A percentile compares a stretch with the other conserved stretches of the same genome.
Evolutionary conservation across 169 alveolate species (phyloP).

Genomic region (Plasmodium falciparum): DNA sequence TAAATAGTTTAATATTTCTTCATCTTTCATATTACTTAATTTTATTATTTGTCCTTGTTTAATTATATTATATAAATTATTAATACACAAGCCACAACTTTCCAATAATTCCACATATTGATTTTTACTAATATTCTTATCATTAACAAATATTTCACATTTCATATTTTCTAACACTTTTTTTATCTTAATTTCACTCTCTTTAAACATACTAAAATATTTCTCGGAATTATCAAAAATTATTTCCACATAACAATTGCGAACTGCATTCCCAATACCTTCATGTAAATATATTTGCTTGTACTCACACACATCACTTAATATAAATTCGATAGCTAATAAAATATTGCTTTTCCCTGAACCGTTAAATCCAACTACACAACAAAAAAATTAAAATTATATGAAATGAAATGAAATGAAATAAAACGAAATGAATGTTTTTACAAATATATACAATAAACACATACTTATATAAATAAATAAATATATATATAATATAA

Average conservation of each 20-base stretch:
- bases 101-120: slow-evolving; percentile 75
- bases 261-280: slow-evolving; percentile 73
- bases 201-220: slow-evolving; percentile 77
- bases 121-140: slow-evolving; percentile 67
- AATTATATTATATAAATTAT: slow-evolving; percentile 61
- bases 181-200: slow-evolving; percentile 64
- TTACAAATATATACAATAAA: too few species aligned
- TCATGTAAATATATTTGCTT: slow-evolving; percentile 72
- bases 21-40: slow-evolving; percentile 75
- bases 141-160: slow-evolving; percentile 73
- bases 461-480: not conserved
- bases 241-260: slow-evolving; percentile 70
- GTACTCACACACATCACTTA: slow-evolving; percentile 69
- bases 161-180: slow-evolving; percentile 76
- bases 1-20: slow-evolving; percentile 62
- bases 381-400: slow-evolving; percentile 2
- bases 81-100: slow-evolving; percentile 73
- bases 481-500: not conserved
- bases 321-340: slow-evolving; percentile 66
- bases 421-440: not conserved
- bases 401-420: not conserved
- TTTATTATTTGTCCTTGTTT: slow-evolving; percentile 74
- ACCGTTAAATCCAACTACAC: slow-evolving; percentile 72
- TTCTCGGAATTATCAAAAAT: slow-evolving; percentile 67
- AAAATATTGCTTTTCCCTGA: slow-evolving; percentile 72